Base-by-base conservation (phyloP, 2,329 filamentous ascomycete genomes). In the Pseudovirgaria hyperparasitica region DNA sequence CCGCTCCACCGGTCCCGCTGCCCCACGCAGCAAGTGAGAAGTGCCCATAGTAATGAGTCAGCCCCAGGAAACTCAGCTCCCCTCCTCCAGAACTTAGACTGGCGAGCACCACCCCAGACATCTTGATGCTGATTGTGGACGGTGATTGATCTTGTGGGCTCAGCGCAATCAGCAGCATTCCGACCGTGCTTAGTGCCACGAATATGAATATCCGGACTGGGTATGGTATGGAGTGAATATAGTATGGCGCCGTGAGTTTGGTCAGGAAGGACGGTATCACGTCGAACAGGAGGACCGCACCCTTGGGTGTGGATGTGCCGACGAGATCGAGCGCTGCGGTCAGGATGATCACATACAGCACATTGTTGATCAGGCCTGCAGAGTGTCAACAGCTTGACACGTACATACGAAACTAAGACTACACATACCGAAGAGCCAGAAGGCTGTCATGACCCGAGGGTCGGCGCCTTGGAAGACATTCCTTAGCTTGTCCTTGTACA, bases 311-410 rank as follows among this genome's bases (percentile, higher is more conserved):
- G 37, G 64, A 54, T 17, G 82, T 77, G 19, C 87, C 87, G 42
- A 96, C 90, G 35, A 98, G 80, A 47, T 98, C 90, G 44, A 94
- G 80, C 4, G 90, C 90, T 19, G 90, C 82, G 16, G 85, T 92
- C 45, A 98, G 78, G 49, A 96, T 90, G 52, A 96, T 82, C 30
- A 96, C 87, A 57, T 94, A 96, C 58, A 94, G 79, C 41, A 96
- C 82, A 60, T 96, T 96, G 58, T 98, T 96, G 51, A 96, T 90
- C 11, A 90, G 62, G 27, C 82, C 82, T 87, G 45, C 14, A 15
- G 14, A 18, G 12, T 9, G 9, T 10, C 19, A 30, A 31, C n/a
- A 35, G 30, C 15, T 22, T 18, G 16, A 14, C 18, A 23, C 2
- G 22, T 24, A 15, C 20, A n/a, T n/a, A n/a, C n/a, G n/a, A n/a